Evolutionary conservation across 2,329 filamentous ascomycete species (phyloP).

Genomic region (Sclerotinia sclerotiorum): DNA sequence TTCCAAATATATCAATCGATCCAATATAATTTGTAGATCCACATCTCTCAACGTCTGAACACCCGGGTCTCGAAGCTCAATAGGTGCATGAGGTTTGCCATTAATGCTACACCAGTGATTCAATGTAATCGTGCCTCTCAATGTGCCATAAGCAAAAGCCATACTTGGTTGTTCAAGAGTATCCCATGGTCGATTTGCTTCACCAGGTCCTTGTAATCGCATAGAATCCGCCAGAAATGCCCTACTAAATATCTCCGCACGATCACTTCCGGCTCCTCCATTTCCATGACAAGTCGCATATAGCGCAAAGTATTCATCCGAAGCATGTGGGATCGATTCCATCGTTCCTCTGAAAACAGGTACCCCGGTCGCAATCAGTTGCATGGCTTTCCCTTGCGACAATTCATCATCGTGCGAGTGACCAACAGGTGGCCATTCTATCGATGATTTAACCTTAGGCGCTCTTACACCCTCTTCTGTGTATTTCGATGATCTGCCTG

Average conservation of each 20-base stretch:
- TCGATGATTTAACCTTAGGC: conserved; percentile 41
- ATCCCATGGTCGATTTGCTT: conserved; percentile 56
- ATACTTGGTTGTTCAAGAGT: conserved; percentile 74
- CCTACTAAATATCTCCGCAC: conserved; percentile 26
- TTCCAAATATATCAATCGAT: conserved; percentile 60
- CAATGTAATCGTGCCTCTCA: conserved; percentile 69
- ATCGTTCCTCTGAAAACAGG: conserved; percentile 57
- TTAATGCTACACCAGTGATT: conserved; percentile 66
- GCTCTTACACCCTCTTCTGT: conserved; percentile 10
- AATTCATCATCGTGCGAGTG: conserved; percentile 52
- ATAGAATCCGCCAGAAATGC: conserved; percentile 32
- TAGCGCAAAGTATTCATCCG: conserved; percentile 56
- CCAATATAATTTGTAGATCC: conserved; percentile 56
- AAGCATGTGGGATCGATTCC: conserved; percentile 52
- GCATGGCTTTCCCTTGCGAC: conserved; percentile 53
- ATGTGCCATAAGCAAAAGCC: conserved; percentile 63
- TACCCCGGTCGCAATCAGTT: conserved; percentile 58
- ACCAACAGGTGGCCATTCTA: conserved; percentile 58
- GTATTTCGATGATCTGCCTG: conserved; percentile 17
- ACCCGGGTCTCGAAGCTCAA: conserved; percentile 59
- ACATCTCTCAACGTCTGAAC: conserved; percentile 58
- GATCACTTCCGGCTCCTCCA: conserved; percentile 34
- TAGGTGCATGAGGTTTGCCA: conserved; percentile 55
- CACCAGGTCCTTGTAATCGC: conserved; percentile 30
- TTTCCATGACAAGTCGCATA: conserved; percentile 54